Evolutionary conservation across 2,329 filamentous ascomycete species (phyloP).

Genomic region (Pseudogymnoascus pannorum): DNA sequence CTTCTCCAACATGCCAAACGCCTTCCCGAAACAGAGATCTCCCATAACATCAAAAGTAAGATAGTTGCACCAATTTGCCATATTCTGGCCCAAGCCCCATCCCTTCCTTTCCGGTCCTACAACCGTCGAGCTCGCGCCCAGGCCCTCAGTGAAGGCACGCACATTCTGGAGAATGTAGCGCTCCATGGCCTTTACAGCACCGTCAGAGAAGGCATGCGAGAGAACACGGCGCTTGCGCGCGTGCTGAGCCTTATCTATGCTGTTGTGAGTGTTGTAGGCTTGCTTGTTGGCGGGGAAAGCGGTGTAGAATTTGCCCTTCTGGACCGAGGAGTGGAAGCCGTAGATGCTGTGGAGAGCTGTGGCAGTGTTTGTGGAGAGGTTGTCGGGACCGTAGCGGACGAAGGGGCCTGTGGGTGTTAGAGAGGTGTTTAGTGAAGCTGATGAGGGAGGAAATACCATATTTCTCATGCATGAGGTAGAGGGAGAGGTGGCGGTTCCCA

Average conservation of each 20-base stretch:
- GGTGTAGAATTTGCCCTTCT: slow-evolving; percentile 66
- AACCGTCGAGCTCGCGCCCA: slow-evolving; percentile 32
- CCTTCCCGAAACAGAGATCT: slow-evolving; percentile 43
- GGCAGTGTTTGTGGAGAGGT: slow-evolving; percentile 68
- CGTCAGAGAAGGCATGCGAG: slow-evolving; percentile 55
- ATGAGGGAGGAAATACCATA: slow-evolving; percentile 47
- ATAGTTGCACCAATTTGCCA: slow-evolving; percentile 40
- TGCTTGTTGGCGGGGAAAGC: slow-evolving; percentile 59
- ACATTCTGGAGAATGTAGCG: slow-evolving; percentile 26
- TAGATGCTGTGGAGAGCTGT: slow-evolving; percentile 61
- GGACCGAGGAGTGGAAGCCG: slow-evolving; percentile 54
- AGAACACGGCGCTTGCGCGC: slow-evolving; percentile 58
- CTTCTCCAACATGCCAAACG: slow-evolving; percentile 41
- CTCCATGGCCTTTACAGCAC: slow-evolving; percentile 27
- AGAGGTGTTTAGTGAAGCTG: background rate
- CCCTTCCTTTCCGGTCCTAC: slow-evolving; percentile 32
- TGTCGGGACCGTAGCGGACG: slow-evolving; percentile 74
- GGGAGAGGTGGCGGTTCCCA: slow-evolving; percentile 66
- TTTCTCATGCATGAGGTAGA: slow-evolving; percentile 61
- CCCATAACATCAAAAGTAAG: slow-evolving; percentile 45
- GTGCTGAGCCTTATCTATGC: slow-evolving; percentile 60
- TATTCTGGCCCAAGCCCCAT: slow-evolving; percentile 53
- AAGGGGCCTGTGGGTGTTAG: slow-evolving; percentile 41
- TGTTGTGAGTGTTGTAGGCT: slow-evolving; percentile 65
- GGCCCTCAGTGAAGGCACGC: slow-evolving; percentile 54